phyloP scores from a whole-genome alignment of 345 rosid genomes.

The Lenwebbia sp. region DNA sequence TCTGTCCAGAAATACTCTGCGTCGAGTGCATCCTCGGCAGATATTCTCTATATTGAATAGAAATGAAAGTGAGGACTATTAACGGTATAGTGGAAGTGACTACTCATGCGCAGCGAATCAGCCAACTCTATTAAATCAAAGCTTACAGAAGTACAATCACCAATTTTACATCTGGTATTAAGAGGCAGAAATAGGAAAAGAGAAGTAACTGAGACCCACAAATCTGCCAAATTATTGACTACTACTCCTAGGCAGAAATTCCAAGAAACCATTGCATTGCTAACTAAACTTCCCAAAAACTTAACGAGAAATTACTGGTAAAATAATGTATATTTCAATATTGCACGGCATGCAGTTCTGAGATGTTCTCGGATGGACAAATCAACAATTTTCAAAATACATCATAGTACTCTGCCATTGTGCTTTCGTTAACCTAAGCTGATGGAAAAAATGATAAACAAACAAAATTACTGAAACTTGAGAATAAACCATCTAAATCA shows the following conservation, averaged over 20 bases:
- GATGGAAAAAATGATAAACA: not conserved
- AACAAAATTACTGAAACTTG: not conserved
- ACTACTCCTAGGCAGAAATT: not conserved
- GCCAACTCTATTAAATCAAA: not conserved
- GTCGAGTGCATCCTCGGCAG: constrained; percentile 38
- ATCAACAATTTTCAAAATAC: not conserved
- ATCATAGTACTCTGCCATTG: not conserved
- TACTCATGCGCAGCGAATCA: not conserved
- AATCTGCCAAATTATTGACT: not conserved
- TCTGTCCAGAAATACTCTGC: constrained; percentile 39
- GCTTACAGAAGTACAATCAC: not conserved
- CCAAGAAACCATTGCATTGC: not conserved
- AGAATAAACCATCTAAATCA: not conserved
- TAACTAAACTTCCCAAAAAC: not conserved
- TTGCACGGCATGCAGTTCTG: not conserved
- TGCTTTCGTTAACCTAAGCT: not conserved
- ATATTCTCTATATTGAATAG: constrained; percentile 18
- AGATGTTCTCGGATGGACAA: not conserved
- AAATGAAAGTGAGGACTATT: not conserved
- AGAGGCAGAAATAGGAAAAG: not conserved
- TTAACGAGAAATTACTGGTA: not conserved
- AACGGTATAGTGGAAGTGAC: not conserved
- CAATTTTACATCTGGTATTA: not conserved
- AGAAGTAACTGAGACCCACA: not conserved
- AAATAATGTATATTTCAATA: not conserved